Base-by-base conservation (phyloP, 306 rosid genomes). In the Leucaena leucocephala region DNA sequence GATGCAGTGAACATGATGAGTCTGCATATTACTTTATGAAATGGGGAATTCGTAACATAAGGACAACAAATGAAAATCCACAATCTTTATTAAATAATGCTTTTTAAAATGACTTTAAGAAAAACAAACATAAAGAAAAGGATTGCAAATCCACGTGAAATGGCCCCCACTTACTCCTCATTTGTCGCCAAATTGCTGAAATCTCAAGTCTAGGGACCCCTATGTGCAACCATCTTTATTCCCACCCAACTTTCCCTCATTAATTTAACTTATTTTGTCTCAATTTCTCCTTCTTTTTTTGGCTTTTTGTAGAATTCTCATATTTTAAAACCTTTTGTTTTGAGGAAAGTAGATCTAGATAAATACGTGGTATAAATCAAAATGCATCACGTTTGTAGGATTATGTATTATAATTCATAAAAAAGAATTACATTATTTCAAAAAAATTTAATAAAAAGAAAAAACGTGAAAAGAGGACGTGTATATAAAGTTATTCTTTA, bases 131-230 rank as follows among this genome's bases (percentile, higher is more conserved):
- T 68, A 86, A 71, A 79, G 86, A 77, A 86, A 71, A 79, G 84
- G 74, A 74, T 63, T 63, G 71, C 76, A 74, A 42, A 73, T 80
- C 34, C 90, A 79, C 88, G 88, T 82, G 90, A 84, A 82, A 15
- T 87, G 85, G 84, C 44, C 82, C 88, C 90, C 88, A 87, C 84
- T 35, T 54, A 54, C 52, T 58, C 77, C 70, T 76, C 76, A 63
- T 1, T 81, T 86, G 89, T 86, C 85, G 75, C 83, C 84, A 62
- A 71, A 19, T 78, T 77, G 80, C 77, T 83, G 61, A 81, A 68
- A 54, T 81, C 78, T 78, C 85, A 71, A 44, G 68, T 58, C 2
- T 49, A 69, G 72, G 87, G 77, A 21, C 34, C 72, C 84, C 76
- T 6, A 55, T 63, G 57, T 58, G 36, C 19, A 76, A 65, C 74